A percentile compares a stretch with the other conserved stretches of the same genome.
Evolutionary conservation across 768 basidiomycete genomes (phyloP).

Genomic region (Termitomyces sp.): DNA sequence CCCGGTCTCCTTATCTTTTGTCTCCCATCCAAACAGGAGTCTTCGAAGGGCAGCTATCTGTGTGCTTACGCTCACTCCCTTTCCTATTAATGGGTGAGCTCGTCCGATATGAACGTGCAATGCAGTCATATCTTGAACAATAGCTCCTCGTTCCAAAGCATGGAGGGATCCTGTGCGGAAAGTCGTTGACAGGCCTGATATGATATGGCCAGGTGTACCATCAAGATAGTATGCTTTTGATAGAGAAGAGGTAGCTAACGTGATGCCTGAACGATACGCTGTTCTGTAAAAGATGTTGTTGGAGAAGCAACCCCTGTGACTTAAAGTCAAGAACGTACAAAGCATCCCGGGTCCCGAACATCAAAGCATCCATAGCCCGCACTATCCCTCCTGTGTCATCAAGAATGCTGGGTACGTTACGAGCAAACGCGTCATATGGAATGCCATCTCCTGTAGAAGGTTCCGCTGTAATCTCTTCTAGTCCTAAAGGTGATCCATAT

Average conservation of each 20-base stretch:
- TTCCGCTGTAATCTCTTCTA: conserved; percentile 74
- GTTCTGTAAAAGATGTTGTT: conserved; percentile 34
- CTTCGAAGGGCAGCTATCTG: conserved; percentile 62
- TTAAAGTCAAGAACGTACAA: conserved; percentile 46
- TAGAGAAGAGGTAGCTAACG: conserved; percentile 50
- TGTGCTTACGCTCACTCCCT: conserved; percentile 54
- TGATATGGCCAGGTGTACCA: conserved; percentile 37
- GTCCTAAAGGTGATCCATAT: conserved; percentile 67
- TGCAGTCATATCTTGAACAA: conserved; percentile 58
- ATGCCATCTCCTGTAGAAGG: conserved; percentile 63
- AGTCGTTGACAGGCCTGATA: conserved; percentile 59
- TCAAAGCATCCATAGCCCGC: conserved; percentile 66
- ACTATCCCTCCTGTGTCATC: conserved; percentile 53
- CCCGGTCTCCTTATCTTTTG: conserved; percentile 43
- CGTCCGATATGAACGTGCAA: conserved; percentile 58
- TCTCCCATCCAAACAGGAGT: conserved; percentile 57
- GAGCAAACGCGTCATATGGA: conserved; percentile 53
- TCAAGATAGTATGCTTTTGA: conserved; percentile 39
- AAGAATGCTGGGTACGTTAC: conserved; percentile 39
- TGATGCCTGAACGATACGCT: conserved; percentile 67
- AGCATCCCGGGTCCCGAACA: conserved; percentile 70
- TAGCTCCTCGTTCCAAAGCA: conserved; percentile 56
- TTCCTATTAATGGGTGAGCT: conserved; percentile 31
- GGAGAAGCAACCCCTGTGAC: not conserved
- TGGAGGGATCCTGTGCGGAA: conserved; percentile 58